Conservation (phyloP, 2,329 filamentous ascomycete genomes). For the Fusarium torreyae region DNA sequence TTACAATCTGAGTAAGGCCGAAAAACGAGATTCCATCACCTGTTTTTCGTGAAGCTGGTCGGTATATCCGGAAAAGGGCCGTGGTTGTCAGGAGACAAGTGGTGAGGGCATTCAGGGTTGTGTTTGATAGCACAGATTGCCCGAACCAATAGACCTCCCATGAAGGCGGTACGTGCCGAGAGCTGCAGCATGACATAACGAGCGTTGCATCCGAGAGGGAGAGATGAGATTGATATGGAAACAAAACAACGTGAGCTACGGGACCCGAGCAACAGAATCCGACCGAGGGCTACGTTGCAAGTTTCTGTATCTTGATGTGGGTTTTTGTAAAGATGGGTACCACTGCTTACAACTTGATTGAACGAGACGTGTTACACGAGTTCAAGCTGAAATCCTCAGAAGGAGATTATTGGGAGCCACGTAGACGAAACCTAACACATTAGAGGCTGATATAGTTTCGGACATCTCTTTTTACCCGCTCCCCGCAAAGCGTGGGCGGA, state of each 20-base stretch:
- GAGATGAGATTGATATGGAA: conserved; percentile 21
- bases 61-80: conserved; percentile 31
- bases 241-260: conserved; percentile 24
- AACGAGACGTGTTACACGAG: conserved; percentile 7
- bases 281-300: conserved; percentile 19
- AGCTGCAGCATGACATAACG: conserved; percentile 27
- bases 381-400: neutral
- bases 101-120: conserved; percentile 32
- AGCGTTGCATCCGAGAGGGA: conserved; percentile 29
- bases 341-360: neutral
- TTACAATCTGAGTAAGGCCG: conserved; percentile 29
- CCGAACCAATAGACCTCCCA: conserved; percentile 16
- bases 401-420: conserved; percentile 8
- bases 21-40: conserved; percentile 31
- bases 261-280: conserved; percentile 19
- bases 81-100: conserved; percentile 35
- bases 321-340: conserved; percentile 8
- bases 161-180: conserved; percentile 21
- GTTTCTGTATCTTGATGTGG: neutral
- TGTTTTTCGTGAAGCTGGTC: conserved; percentile 14
- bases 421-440: conserved; percentile 4
- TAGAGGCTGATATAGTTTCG: conserved; percentile 29
- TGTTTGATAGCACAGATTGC: conserved; percentile 17
- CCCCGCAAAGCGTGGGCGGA: conserved; percentile 8
- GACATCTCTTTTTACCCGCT: conserved; percentile 21